Conservation (phyloP, 352 stramenopile genomes). For the Globisporangium splendens region DNA sequence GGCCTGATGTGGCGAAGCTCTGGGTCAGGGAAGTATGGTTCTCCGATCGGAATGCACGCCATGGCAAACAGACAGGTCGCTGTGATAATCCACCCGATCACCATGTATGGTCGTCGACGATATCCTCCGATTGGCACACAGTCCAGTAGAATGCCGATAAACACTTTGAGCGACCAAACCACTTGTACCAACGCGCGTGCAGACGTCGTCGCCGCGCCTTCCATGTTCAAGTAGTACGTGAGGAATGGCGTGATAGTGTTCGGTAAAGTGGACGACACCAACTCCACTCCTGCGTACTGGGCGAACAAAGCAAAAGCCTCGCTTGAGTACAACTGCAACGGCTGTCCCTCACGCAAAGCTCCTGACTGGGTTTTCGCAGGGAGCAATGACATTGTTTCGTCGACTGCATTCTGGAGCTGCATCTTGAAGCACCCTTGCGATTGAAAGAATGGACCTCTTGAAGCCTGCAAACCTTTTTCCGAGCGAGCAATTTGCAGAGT, state of each 20-base stretch:
- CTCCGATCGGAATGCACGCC: slow-evolving; percentile 30
- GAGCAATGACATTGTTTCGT: not conserved
- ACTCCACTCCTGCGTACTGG: slow-evolving; percentile 42
- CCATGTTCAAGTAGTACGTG: slow-evolving; percentile 46
- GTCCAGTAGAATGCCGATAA: slow-evolving; percentile 47
- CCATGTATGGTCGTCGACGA: slow-evolving; percentile 51
- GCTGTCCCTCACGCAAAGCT: slow-evolving; percentile 36
- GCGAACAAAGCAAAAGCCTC: slow-evolving; percentile 36
- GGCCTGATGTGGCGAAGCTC: slow-evolving; percentile 28
- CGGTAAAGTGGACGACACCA: slow-evolving; percentile 37
- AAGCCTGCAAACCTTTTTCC: no score
- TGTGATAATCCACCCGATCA: slow-evolving; percentile 41
- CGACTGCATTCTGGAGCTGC: no score
- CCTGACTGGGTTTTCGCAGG: not conserved
- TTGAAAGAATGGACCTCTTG: no score
- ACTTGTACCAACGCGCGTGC: slow-evolving; percentile 35
- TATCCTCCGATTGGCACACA: slow-evolving; percentile 47
- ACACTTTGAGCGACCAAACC: slow-evolving; percentile 55
- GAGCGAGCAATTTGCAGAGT: no score
- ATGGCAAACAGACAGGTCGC: slow-evolving; percentile 36
- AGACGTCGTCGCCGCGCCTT: slow-evolving; percentile 33
- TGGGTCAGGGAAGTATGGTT: slow-evolving; percentile 38
- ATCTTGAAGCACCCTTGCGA: no score
- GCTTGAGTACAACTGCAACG: slow-evolving; percentile 25
- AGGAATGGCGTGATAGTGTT: slow-evolving; percentile 42